A percentile compares a stretch with the other conserved stretches of the same genome.
phyloP scores from a whole-genome alignment of 805 yeast species.

The Komagataella pastoris region DNA sequence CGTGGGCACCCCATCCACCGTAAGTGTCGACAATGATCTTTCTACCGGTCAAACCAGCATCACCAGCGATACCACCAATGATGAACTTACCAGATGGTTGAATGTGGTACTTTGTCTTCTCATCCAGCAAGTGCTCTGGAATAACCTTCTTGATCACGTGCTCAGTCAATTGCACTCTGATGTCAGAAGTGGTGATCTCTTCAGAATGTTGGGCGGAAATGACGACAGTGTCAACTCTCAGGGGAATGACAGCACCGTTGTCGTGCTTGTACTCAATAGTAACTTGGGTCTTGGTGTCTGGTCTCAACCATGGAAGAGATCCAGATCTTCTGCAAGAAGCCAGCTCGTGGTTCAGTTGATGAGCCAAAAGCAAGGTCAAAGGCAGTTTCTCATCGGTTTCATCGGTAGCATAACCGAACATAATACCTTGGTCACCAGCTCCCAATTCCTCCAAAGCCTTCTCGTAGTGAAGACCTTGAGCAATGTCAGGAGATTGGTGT shows the following conservation, averaged over 20 bases:
- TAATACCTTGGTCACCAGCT: constrained; percentile 99
- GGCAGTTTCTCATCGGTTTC: constrained; percentile 98
- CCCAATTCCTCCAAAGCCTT: constrained; percentile 93
- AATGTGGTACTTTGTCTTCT: constrained; percentile 91
- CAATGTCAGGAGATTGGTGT: constrained; percentile 98
- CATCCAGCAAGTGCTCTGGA: constrained; percentile 84
- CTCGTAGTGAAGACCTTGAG: constrained; percentile 98
- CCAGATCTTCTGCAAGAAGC: constrained; percentile 98
- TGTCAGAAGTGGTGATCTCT: constrained; percentile 83
- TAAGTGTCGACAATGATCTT: constrained; percentile 98
- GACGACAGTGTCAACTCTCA: constrained; percentile 95
- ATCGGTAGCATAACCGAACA: constrained; percentile 99
- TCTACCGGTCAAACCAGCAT: constrained; percentile 99
- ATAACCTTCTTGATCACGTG: constrained; percentile 87
- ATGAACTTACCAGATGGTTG: constrained; percentile 99
- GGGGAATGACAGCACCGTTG: constrained; percentile 89
- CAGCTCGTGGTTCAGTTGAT: constrained; percentile 91
- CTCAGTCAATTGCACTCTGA: constrained; percentile 64
- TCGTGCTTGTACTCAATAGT: constrained; percentile 93
- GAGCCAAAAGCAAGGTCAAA: constrained; percentile 85
- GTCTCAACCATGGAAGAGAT: constrained; percentile 91
- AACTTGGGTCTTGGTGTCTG: constrained; percentile 99
- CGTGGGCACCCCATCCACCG: constrained; percentile 99
- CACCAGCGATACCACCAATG: constrained; percentile 99
- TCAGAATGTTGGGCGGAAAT: constrained; percentile 98